These are phyloP conservation scores for Nannochloropsis granulata DNA, from an alignment of 108 stramenopile genomes.

Conservation along the genomic window DNA sequence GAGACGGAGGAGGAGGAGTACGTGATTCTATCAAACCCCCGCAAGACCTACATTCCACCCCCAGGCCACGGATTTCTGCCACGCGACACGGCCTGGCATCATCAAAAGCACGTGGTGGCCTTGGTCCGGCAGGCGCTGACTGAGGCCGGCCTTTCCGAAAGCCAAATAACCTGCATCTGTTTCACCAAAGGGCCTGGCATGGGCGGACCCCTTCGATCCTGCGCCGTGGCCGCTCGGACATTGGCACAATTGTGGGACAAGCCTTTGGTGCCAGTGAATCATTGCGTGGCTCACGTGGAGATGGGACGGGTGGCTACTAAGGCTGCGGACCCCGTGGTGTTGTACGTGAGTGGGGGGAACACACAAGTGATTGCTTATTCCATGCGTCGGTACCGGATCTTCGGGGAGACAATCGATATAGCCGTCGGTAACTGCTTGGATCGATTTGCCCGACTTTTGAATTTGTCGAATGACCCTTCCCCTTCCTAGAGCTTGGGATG, in stretches of 20 bases:
- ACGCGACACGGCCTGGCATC: slow-evolving; percentile 89
- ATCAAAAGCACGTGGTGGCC: slow-evolving; percentile 77
- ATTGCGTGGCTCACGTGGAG: slow-evolving; percentile 99
- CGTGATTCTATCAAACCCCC: slow-evolving; percentile 78
- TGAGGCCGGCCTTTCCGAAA: slow-evolving; percentile 53
- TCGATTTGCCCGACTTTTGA: slow-evolving; percentile 83
- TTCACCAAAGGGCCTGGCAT: slow-evolving; percentile 94
- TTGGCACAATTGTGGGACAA: slow-evolving; percentile 61
- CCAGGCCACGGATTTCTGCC: slow-evolving; percentile 92
- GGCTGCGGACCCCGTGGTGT: slow-evolving; percentile 68
- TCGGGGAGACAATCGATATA: slow-evolving; percentile 99
- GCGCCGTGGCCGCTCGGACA: slow-evolving; percentile 54
- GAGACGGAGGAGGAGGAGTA: slow-evolving; percentile 41
- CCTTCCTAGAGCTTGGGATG: slow-evolving; percentile 98
- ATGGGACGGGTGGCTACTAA: slow-evolving; percentile 90
- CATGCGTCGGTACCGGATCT: slow-evolving; percentile 77
- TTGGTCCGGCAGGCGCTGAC: slow-evolving; percentile 64
- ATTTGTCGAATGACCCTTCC: slow-evolving; percentile 84
- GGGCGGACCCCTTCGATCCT: slow-evolving; percentile 87
- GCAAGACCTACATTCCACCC: slow-evolving; percentile 89
- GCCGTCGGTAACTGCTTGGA: slow-evolving; percentile 98
- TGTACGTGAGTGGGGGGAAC: slow-evolving; percentile 96
- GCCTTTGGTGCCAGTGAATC: slow-evolving; percentile 88
- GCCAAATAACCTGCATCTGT: slow-evolving; percentile 38
- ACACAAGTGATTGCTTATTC: slow-evolving; percentile 73